These are phyloP conservation scores for Rachicladosporium sp. DNA, from an alignment of 2,329 filamentous ascomycete genomes.

Conservation along the genomic window DNA sequence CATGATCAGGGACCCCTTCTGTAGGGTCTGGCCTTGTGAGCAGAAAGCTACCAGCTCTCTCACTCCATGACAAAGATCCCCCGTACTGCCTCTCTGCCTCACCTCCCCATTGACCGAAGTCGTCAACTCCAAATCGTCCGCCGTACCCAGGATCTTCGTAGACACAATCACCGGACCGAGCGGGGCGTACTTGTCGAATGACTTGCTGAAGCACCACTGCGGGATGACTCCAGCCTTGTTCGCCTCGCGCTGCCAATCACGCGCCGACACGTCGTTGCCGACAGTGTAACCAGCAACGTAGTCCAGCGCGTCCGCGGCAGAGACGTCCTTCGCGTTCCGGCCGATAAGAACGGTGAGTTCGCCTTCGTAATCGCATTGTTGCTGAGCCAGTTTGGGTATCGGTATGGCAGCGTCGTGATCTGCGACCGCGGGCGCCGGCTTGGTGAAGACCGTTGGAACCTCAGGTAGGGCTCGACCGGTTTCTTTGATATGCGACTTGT, in stretches of 20 bases:
- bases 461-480: neutral
- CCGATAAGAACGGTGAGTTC: slow-evolving; percentile 41
- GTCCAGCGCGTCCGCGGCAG: slow-evolving; percentile 30
- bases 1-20: slow-evolving; percentile 35
- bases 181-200: slow-evolving; percentile 45
- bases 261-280: slow-evolving; percentile 44
- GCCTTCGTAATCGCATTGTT: slow-evolving; percentile 19
- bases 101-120: slow-evolving; percentile 38
- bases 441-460: slow-evolving; percentile 7
- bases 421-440: slow-evolving; percentile 7
- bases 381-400: neutral
- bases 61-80: slow-evolving; percentile 37
- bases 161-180: slow-evolving; percentile 39
- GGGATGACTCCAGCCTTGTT: slow-evolving; percentile 36
- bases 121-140: slow-evolving; percentile 28
- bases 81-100: slow-evolving; percentile 33
- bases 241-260: slow-evolving; percentile 41
- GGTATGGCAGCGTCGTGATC: slow-evolving; percentile 1
- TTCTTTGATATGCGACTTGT: slow-evolving; percentile 4
- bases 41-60: slow-evolving; percentile 19
- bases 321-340: slow-evolving; percentile 39
- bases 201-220: slow-evolving; percentile 46
- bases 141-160: slow-evolving; percentile 28
- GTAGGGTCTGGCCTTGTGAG: slow-evolving; percentile 29
- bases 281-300: slow-evolving; percentile 43